phyloP scores from a whole-genome alignment of 2,329 filamentous ascomycete genomes.

The Arachnopeziza araneosa region DNA sequence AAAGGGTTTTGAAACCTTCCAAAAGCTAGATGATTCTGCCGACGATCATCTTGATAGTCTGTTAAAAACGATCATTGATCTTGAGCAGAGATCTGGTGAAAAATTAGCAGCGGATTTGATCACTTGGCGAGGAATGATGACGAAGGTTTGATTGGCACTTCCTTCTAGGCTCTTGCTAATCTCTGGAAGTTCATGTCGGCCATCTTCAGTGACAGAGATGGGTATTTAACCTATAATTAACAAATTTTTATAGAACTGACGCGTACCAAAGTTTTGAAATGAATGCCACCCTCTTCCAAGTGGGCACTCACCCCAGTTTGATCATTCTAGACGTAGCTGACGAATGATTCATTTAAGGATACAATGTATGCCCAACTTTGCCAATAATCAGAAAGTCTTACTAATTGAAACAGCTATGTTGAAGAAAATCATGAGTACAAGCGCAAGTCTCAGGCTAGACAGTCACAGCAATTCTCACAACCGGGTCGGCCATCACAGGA shows the following conservation, averaged over 20 bases:
- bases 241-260: constrained; percentile 15
- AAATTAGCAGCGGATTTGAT: constrained; percentile 73
- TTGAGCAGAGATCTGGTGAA: constrained; percentile 63
- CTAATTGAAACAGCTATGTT: constrained; percentile 62
- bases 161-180: not conserved
- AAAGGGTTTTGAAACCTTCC: constrained; percentile 74
- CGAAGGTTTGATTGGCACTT: constrained; percentile 59
- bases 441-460: constrained; percentile 52
- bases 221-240: constrained; percentile 40
- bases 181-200: constrained; percentile 70
- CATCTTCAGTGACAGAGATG: constrained; percentile 76
- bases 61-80: constrained; percentile 65
- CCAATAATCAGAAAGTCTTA: constrained; percentile 14
- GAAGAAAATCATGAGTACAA: constrained; percentile 84
- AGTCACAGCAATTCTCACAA: constrained; percentile 44
- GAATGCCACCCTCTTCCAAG: constrained; percentile 89
- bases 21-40: constrained; percentile 72
- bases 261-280: constrained; percentile 69
- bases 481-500: constrained; percentile 60
- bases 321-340: constrained; percentile 7
- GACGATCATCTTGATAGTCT: constrained; percentile 87
- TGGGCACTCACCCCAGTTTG: constrained; percentile 33
- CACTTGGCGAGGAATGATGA: constrained; percentile 98
- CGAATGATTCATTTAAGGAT: constrained; percentile 36
- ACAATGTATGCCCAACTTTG: constrained; percentile 42